phyloP scores from a whole-genome alignment of 768 basidiomycete species.

The Tulasnella calospora region DNA sequence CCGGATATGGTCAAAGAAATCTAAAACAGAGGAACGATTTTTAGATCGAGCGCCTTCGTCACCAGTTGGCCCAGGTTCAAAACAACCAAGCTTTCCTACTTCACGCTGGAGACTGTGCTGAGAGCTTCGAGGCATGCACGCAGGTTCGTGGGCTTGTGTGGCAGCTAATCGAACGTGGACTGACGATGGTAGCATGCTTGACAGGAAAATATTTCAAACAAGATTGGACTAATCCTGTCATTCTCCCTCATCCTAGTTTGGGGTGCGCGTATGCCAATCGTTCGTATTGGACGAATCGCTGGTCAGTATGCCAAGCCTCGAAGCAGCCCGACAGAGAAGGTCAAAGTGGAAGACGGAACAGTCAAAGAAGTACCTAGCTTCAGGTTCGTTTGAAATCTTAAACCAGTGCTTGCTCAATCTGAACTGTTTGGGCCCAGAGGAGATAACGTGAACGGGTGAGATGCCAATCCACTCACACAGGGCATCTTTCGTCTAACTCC shows the following conservation, averaged over 20 bases:
- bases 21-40: background rate
- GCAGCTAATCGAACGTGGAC: background rate
- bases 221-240: slow-evolving; percentile 86
- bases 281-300: slow-evolving; percentile 87
- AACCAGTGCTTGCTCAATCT: background rate
- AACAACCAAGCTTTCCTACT: slow-evolving; percentile 86
- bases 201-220: slow-evolving; percentile 80
- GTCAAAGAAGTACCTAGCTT: slow-evolving; percentile 71
- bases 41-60: slow-evolving; percentile 76
- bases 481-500: slow-evolving; percentile 27
- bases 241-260: slow-evolving; percentile 93
- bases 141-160: slow-evolving; percentile 48
- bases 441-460: slow-evolving; percentile 91
- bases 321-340: slow-evolving; percentile 72
- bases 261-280: slow-evolving; percentile 90
- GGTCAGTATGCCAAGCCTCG: slow-evolving; percentile 96
- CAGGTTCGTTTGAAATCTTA: slow-evolving; percentile 49
- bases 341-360: slow-evolving; percentile 48
- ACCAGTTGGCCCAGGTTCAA: slow-evolving; percentile 75
- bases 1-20: no score
- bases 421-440: slow-evolving; percentile 49
- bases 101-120: slow-evolving; percentile 98
- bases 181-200: background rate
- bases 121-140: slow-evolving; percentile 87
- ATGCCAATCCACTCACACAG: background rate